Conservation (phyloP, 257 asterid species). For the Jaltomata sinuosa region DNA sequence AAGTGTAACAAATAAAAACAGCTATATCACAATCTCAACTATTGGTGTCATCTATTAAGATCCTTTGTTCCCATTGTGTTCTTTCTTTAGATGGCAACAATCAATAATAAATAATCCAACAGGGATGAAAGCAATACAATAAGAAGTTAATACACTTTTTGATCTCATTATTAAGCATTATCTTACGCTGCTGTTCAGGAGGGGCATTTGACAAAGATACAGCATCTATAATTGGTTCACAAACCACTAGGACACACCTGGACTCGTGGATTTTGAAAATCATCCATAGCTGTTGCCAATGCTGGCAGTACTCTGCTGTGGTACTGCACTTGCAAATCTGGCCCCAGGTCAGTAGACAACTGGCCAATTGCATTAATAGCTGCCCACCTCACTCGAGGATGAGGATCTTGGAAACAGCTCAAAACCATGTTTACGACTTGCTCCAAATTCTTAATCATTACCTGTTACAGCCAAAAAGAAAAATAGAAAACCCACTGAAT, state of each 20-base stretch:
- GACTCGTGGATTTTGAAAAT: conserved; percentile 91
- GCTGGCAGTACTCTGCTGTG: conserved; percentile 83
- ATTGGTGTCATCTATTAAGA: not conserved
- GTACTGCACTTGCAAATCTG: conserved; percentile 88
- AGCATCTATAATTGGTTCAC: not conserved
- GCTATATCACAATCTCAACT: not conserved
- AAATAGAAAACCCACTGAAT: not conserved
- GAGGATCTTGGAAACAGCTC: conserved; percentile 93
- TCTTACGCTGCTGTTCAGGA: not conserved
- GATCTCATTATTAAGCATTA: not conserved
- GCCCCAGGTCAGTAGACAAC: conserved; percentile 96
- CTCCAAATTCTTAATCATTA: conserved; percentile 81
- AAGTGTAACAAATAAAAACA: not conserved
- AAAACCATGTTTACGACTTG: conserved; percentile 90
- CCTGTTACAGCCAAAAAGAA: conserved; percentile 25
- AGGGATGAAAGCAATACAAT: not conserved
- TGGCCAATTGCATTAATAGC: conserved; percentile 99
- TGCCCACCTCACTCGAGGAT: conserved; percentile 98
- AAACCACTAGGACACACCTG: conserved; percentile 44
- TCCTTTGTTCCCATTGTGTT: not conserved
- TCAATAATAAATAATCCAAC: not conserved
- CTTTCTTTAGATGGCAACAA: not conserved
- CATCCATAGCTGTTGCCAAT: conserved; percentile 87
- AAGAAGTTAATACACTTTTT: not conserved
- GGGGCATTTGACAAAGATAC: not conserved